Conservation (phyloP, 2,329 filamentous ascomycete species). For the Aotearoamyces nothofagi region DNA sequence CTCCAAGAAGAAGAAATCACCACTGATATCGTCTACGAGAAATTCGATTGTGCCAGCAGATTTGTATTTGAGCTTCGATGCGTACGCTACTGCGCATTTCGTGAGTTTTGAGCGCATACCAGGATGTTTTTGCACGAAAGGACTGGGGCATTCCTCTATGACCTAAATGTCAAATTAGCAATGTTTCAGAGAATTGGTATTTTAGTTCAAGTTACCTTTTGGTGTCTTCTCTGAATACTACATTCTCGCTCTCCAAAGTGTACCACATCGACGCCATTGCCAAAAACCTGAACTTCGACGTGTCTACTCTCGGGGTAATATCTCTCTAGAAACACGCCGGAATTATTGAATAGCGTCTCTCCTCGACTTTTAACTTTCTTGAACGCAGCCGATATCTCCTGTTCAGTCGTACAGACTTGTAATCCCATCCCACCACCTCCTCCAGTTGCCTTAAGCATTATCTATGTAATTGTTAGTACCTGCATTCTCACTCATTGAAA, state of each 20-base stretch:
- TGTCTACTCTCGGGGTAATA: slow-evolving; percentile 29
- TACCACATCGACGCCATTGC: slow-evolving; percentile 24
- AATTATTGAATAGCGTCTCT: slow-evolving; percentile 32
- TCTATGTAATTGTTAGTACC: slow-evolving; percentile 1
- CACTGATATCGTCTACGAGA: slow-evolving; percentile 30
- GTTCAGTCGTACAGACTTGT: slow-evolving; percentile 20
- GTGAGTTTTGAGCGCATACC: slow-evolving; percentile 21
- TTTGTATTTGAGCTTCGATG: slow-evolving; percentile 30
- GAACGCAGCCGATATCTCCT: slow-evolving; percentile 19
- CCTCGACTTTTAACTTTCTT: slow-evolving; percentile 24
- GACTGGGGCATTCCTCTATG: slow-evolving; percentile 26
- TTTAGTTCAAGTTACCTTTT: slow-evolving; percentile 26
- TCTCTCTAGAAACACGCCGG: slow-evolving; percentile 30
- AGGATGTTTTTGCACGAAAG: slow-evolving; percentile 23
- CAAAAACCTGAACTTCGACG: slow-evolving; percentile 31
- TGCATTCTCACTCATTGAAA: not conserved
- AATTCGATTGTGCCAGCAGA: slow-evolving; percentile 49
- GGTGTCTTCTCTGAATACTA: slow-evolving; percentile 30
- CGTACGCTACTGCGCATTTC: slow-evolving; percentile 24
- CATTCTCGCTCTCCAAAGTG: slow-evolving; percentile 29
- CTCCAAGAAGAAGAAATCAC: slow-evolving; percentile 32
- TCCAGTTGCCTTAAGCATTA: slow-evolving; percentile 32
- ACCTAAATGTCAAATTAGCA: not conserved
- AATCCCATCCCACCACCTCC: slow-evolving; percentile 31
- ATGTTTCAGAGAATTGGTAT: not conserved